Base-by-base conservation (phyloP, 176 grass and related monocot genomes). In the Triticum turgidum region DNA sequence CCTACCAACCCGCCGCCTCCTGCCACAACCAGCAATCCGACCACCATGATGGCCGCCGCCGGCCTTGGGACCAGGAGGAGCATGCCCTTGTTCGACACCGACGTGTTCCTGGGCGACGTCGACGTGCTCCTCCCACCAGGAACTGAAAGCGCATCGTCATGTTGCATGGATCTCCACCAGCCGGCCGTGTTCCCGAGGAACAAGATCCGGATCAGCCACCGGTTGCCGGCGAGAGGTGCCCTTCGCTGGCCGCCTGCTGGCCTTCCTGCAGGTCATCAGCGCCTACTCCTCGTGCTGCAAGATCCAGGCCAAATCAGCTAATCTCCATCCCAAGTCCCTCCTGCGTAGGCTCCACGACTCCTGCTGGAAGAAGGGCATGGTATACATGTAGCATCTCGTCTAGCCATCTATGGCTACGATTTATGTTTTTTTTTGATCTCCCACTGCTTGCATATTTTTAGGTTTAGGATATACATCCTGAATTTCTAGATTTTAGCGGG, bases 301-400 rank as follows among this genome's bases (percentile, higher is more conserved):
- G 59, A 37, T 93, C 65, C 59, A 76, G 34, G 79, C 88, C 44
- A 93, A 88, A 32, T 69, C 88, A 20, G 2, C 13, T 1, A 29
- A 66, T 33, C 72, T 86, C 30, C 68, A 73, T n/a, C 69, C 82
- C 3, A 74, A 65, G 10, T 58, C 88, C 56, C 77, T 45, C 4
- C 87, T 90, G 6, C 86, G 76, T 11, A 69, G 24, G 20, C 70
- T 94, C 12, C 84, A 94, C 69, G 77, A 84, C 64, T 30, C 84
- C 25, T 91, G 92, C 76, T 87, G 87, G 54, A 63, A 89, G 24
- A 65, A 94, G 34, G 84, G 68, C 10, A 94, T 81, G 89, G 83
- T 89, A 44, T 44, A 44, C 1, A 54, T 30, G 41, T 58, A 58
- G 17, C 29, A 38, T 29, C 22, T 58, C 15, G 1, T 20, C 15